Evolutionary conservation across 768 basidiomycete species (phyloP).

Genomic region (Megacollybia marginata): DNA sequence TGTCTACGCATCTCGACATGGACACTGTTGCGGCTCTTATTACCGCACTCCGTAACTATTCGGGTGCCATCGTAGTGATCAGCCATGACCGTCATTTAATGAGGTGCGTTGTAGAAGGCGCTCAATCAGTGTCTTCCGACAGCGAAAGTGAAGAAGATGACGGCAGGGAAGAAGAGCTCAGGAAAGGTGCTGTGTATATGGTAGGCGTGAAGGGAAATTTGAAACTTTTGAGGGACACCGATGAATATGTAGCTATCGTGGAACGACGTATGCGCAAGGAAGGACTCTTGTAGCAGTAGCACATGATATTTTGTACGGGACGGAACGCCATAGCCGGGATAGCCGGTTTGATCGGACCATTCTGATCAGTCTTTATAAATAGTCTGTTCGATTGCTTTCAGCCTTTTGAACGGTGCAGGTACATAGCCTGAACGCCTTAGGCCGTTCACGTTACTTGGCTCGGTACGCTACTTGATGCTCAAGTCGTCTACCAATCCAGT

Average conservation of each 20-base stretch:
- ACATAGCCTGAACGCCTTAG: too few species aligned
- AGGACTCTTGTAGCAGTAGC: not conserved
- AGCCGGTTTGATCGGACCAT: too few species aligned
- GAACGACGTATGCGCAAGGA: not conserved
- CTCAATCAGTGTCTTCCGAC: not conserved
- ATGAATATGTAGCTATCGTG: not conserved
- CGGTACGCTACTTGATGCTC: too few species aligned
- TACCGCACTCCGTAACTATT: conserved; percentile 39
- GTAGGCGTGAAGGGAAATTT: not conserved
- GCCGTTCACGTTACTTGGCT: too few species aligned
- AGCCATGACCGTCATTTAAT: conserved; percentile 46
- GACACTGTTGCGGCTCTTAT: conserved; percentile 52
- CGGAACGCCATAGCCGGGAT: too few species aligned
- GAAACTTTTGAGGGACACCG: not conserved
- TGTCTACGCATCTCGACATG: conserved; percentile 64
- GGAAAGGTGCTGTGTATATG: not conserved
- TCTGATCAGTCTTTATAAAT: too few species aligned
- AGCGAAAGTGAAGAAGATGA: not conserved
- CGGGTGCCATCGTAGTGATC: conserved; percentile 53
- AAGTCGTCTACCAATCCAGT: too few species aligned
- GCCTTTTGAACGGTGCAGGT: too few species aligned
- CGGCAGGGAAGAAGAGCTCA: not conserved
- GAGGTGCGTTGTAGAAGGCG: not conserved
- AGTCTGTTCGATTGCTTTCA: too few species aligned
- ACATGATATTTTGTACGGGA: too few species aligned